Base-by-base conservation (phyloP, 352 stramenopile genomes). In the Pythium pectinolyticum region DNA sequence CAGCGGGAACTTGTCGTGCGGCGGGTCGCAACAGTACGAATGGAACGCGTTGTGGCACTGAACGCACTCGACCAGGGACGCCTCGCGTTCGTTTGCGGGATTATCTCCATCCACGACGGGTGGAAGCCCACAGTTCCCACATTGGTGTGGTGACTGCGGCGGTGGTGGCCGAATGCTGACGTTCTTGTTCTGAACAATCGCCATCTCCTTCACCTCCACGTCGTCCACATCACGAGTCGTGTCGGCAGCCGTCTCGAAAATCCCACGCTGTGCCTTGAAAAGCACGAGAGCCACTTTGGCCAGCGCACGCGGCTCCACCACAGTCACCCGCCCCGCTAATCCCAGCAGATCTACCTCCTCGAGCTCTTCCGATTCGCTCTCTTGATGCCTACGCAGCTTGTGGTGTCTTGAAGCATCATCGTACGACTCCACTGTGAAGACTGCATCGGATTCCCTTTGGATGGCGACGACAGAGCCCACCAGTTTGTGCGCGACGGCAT, bases 11-110 rank as follows among this genome's bases (percentile, higher is more conserved):
- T 67, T 63, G 5, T 82, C 73, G 59, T 91, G 70, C 6, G 87
- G 87, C 5, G 85, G 86, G 57, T 94, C 84, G 45, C 84, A 92
- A 49, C 87, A 96, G n/a, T 77, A 84, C 1, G 60, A 43, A 63
- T 96, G 87, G 28, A 84, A 94, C 1, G 61, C 54, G 12, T 66
- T 58, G 6, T 71, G 27, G 50, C 87, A 96, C 27, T 80, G 77
- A 10, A 67, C 55, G 32, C 87, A 96, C 27, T 61, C 50, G 17
- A 92, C 67, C 25, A 94, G 62, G 14, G 53, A 43, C 30, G 25
- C 28, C 4, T 53, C 46, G 32, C 20, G 25, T 20, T 37, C 30
- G 2, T 30, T 35, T 27, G 14, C 32, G 8, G 10, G 11, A 0
- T 25, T 22, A 19, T 72, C 65, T 8, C 58, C 65, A 37, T 72